Base-by-base conservation (phyloP, 2,329 filamentous ascomycete species). In the Fusarium sp. region DNA sequence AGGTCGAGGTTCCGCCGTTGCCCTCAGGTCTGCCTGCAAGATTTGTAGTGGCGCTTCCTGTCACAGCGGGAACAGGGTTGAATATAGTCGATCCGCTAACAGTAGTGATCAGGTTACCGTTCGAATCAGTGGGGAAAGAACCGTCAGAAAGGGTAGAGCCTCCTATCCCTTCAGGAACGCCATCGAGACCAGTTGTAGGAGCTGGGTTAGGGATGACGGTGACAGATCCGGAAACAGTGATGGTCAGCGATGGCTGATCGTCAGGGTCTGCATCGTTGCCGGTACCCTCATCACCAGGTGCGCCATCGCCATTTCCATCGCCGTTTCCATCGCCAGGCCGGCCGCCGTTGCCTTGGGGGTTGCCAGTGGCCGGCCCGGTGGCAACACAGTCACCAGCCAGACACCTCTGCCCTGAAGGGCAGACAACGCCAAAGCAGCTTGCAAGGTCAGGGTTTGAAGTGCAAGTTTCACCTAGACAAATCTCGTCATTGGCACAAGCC, bases 401-500 rank as follows among this genome's bases (percentile, higher is more conserved):
- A 13, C 65, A 68, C 6, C 41, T 28, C 16, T 65, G 59, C 3
- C 55, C 65, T 3, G 7, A 5, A 15, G 33, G 23, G 8, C 65
- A 65, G 2, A 44, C 5, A 13, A 56, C 42, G 4, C 26, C 33
- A 9, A n/a, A 4, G 5, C 65, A 68, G 18, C 50, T 62, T 1
- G 45, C 45, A 8, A 68, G 26, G 2, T 12, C 34, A 1, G 59
- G 28, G 3, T 38, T 59, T 0, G 64, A 23, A 5, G 52, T 64
- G 20, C 70, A 72, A 6, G 42, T 47, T 10, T 61, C 34, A 3
- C 56, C 46, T 8, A 72, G 3, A 13, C 70, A 72, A 12, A 67
- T 44, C 16, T 70, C 50, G 9, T 44, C 44, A 6, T n/a, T 42
- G 6, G 18, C 12, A 5, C 70, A 72, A 9, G n/a, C 9, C n/a